These are phyloP conservation scores for Neospermospora avenae DNA, from an alignment of 2,329 filamentous ascomycete species.

Conservation along the genomic window DNA sequence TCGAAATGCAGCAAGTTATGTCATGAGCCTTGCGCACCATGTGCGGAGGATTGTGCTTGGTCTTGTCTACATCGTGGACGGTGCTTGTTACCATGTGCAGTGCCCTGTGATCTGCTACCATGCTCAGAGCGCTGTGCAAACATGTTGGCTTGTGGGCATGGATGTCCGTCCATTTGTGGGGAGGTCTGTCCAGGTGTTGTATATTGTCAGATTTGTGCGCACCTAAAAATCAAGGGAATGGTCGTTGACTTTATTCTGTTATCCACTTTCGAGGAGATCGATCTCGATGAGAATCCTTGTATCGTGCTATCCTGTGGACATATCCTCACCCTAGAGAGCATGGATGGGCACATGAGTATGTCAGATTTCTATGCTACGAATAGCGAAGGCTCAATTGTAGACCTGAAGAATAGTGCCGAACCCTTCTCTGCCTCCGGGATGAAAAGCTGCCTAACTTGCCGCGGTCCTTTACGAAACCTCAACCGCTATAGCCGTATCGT, in stretches of 20 bases:
- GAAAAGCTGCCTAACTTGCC: constrained; percentile 57
- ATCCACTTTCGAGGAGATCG: constrained; percentile 51
- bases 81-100: constrained; percentile 53
- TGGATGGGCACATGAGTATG: constrained; percentile 61
- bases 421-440: constrained; percentile 50
- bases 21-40: constrained; percentile 58
- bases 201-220: constrained; percentile 57
- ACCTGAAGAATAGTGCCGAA: constrained; percentile 37
- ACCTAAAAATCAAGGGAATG: constrained; percentile 41
- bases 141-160: constrained; percentile 55
- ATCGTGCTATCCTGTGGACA: constrained; percentile 63
- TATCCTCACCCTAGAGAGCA: constrained; percentile 54
- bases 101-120: constrained; percentile 64
- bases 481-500: constrained; percentile 61
- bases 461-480: constrained; percentile 54
- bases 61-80: constrained; percentile 48
- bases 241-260: constrained; percentile 56
- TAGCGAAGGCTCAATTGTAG: constrained; percentile 34
- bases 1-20: constrained; percentile 54
- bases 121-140: constrained; percentile 58
- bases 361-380: constrained; percentile 45
- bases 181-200: constrained; percentile 52
- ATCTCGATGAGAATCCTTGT: constrained; percentile 57
- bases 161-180: constrained; percentile 63
- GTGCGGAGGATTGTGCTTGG: constrained; percentile 54